A percentile compares a stretch with the other conserved stretches of the same genome.
phyloP scores from a whole-genome alignment of 2,329 filamentous ascomycete genomes.

The Cercospora sp. region DNA sequence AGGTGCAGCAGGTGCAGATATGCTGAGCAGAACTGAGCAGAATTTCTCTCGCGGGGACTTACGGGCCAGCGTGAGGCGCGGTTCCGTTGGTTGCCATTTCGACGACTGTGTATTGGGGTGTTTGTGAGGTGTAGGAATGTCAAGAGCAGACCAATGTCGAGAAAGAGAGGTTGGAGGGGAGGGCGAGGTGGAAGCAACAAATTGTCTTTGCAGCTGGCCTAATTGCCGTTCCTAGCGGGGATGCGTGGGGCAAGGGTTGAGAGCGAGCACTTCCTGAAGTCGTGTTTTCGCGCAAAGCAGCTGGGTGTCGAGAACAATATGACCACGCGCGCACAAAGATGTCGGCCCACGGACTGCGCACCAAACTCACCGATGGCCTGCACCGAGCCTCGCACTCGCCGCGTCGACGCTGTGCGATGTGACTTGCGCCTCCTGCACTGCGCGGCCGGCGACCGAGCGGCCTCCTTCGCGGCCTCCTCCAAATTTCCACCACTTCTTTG shows the following conservation, averaged over 20 bases:
- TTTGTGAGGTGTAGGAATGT: neutral
- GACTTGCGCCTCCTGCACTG: neutral
- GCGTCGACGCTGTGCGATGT: slow-evolving; percentile 3
- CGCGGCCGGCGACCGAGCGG: slow-evolving; percentile 6
- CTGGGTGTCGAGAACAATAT: slow-evolving; percentile 1
- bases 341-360: neutral
- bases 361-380: neutral
- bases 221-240: slow-evolving; percentile 4
- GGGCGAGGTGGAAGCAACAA: slow-evolving; percentile 7
- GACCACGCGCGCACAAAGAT: neutral
- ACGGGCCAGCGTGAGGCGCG: slow-evolving; percentile 22
- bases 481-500: slow-evolving; percentile 10
- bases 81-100: slow-evolving; percentile 23
- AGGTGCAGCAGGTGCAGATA: neutral
- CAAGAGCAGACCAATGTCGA: slow-evolving; percentile 9
- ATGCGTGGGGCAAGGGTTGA: slow-evolving; percentile 3
- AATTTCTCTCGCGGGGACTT: slow-evolving; percentile 15
- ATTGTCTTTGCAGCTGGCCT: slow-evolving; percentile 4
- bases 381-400: neutral
- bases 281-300: neutral
- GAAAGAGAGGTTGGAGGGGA: slow-evolving; percentile 1
- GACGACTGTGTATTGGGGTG: neutral
- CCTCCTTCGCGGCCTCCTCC: neutral
- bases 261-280: neutral
- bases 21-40: neutral